Base-by-base conservation (phyloP, 129 eudicot genomes). In the Glebionis coronaria region DNA sequence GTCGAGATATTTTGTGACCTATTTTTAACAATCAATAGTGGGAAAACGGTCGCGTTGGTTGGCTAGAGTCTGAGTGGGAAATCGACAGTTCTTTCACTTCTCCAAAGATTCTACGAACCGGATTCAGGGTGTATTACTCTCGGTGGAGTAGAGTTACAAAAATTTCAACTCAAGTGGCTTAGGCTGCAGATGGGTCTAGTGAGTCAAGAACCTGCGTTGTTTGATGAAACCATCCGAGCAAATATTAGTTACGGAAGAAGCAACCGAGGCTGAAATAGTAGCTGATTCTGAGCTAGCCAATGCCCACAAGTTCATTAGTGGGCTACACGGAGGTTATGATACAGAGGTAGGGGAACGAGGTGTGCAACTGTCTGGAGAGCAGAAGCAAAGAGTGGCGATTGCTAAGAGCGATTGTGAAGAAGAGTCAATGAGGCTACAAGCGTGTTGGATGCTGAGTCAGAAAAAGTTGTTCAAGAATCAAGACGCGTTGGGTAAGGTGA, bases 181-280 rank as follows among this genome's bases (percentile, higher is more conserved):
- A 79, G 95, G 71, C 80, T 70, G 68, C 95, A 87, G 73, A 87
- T 87, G 90, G 95, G 95, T 7, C 87, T 87, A 16, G 94, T 87
- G 51, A 83, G 94, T 71, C 94, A 83, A 67, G 94, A 87, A 70
- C 94, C 94, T 0, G 75, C 73, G 2, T 71, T 87, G 78, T 87
- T 87, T 13, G 83, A 83, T 40, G 95, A 87, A 61, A 81, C 90
- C 13, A 83, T 87, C 55, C 81, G 95, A 40, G 73, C 87, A 69
- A 87, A 87, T 76, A 87, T 87, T 47, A 84, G 79, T 7, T 87
- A 87, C 31, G 94, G 94, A 38, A 87, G 76, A 72, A 3, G 89
- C 94, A 29, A 81, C 71, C 0, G 94, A 87, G 71, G 79, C 81
- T 12, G 94, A 87, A 74, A 79, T 87, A 55, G 16, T 78, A 69